Evolutionary conservation across 2,329 filamentous ascomycete species (phyloP).

Genomic region (Apiospora malaysiana): DNA sequence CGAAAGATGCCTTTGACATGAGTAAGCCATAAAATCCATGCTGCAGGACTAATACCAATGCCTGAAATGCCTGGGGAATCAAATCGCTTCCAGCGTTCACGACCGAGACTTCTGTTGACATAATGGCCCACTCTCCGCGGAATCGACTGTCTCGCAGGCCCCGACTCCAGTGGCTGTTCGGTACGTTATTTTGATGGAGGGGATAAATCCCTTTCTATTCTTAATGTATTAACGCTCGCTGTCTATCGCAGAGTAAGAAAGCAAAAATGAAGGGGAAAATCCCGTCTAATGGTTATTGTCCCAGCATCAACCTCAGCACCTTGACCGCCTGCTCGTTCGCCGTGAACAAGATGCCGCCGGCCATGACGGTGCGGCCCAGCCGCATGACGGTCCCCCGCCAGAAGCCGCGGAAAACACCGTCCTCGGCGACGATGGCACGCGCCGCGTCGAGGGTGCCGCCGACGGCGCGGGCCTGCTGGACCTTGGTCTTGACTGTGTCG

Average conservation of each 20-base stretch:
- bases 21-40: neutral
- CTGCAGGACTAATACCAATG: neutral
- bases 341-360: slow-evolving; percentile 41
- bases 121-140: neutral
- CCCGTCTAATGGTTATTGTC: neutral
- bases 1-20: neutral
- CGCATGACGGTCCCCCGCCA: slow-evolving; percentile 72
- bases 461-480: slow-evolving; percentile 60
- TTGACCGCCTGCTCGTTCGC: slow-evolving; percentile 41
- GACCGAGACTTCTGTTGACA: neutral
- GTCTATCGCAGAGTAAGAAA: neutral
- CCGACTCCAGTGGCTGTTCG: too few relatives aligned
- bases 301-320: slow-evolving; percentile 29
- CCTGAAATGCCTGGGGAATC: too few relatives aligned
- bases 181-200: too few relatives aligned
- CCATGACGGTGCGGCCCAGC: slow-evolving; percentile 62
- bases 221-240: neutral
- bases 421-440: slow-evolving; percentile 57
- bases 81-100: neutral
- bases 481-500: slow-evolving; percentile 65
- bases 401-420: slow-evolving; percentile 60
- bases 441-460: slow-evolving; percentile 58
- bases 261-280: too few relatives aligned
- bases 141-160: neutral
- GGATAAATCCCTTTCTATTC: too few relatives aligned